Conservation (phyloP, 192 early-diverging fungal genomes). For the Coemansia sp. region DNA sequence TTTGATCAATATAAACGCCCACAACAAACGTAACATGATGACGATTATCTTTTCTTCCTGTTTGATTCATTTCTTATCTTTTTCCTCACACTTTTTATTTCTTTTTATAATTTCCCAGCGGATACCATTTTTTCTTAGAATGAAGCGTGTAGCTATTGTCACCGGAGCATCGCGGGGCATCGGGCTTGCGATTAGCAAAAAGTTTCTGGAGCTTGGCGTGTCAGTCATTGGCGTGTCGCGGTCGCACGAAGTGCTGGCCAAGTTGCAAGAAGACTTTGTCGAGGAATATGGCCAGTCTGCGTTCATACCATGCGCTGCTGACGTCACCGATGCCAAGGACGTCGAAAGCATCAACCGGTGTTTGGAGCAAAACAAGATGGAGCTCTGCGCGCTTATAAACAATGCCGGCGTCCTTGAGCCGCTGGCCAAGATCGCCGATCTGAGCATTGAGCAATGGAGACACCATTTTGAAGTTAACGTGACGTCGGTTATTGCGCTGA, state of each 20-base stretch:
- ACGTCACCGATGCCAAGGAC: slow-evolving; percentile 54
- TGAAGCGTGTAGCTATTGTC: slow-evolving; percentile 63
- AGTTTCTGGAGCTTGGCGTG: slow-evolving; percentile 57
- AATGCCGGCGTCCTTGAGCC: slow-evolving; percentile 68
- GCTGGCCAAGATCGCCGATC: slow-evolving; percentile 61
- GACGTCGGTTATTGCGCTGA: slow-evolving; percentile 67
- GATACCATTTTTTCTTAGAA: not conserved
- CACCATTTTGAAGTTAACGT: slow-evolving; percentile 72
- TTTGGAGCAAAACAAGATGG: slow-evolving; percentile 68
- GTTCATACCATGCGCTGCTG: slow-evolving; percentile 62
- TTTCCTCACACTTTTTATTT: too few relatives aligned
- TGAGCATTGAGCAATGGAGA: slow-evolving; percentile 62
- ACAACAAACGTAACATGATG: too few relatives aligned
- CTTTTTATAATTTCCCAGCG: too few relatives aligned
- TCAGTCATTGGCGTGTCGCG: slow-evolving; percentile 77
- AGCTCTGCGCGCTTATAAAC: slow-evolving; percentile 21
- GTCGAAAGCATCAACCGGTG: slow-evolving; percentile 63
- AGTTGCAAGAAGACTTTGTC: not conserved
- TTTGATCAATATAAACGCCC: too few relatives aligned
- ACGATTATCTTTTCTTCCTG: too few relatives aligned
- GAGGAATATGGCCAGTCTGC: slow-evolving; percentile 22
- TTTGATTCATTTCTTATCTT: too few relatives aligned
- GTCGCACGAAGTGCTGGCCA: slow-evolving; percentile 27
- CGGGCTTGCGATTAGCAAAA: slow-evolving; percentile 65
- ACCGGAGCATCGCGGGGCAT: slow-evolving; percentile 89